A percentile compares a stretch with the other conserved stretches of the same genome.
Evolutionary conservation across 2,329 filamentous ascomycete genomes (phyloP).

Genomic region (Tolypocladium nubicola): DNA sequence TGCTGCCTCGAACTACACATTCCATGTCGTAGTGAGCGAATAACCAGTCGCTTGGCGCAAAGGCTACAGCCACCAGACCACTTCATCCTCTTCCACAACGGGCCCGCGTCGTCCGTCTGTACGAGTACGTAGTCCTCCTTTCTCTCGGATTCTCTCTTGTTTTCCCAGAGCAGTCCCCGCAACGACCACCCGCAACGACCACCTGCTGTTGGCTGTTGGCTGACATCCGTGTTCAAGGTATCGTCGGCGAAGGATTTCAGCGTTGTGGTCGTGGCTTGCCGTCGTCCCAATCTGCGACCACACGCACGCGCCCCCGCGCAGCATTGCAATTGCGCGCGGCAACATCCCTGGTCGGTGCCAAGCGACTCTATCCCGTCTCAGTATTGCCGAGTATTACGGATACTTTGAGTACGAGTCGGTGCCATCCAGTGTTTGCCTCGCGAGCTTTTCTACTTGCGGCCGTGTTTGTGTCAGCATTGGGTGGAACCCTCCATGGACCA

Average conservation of each 20-base stretch:
- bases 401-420: no score
- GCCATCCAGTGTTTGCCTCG: not conserved
- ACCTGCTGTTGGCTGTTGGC: not conserved
- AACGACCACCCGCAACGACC: not conserved
- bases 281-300: not conserved
- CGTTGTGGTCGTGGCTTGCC: not conserved
- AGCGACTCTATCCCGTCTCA: not conserved
- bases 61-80: not conserved
- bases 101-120: no score
- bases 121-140: no score
- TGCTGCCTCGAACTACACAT: not conserved
- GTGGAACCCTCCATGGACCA: not conserved
- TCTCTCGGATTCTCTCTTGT: no score
- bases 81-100: not conserved
- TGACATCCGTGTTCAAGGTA: not conserved
- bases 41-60: not conserved
- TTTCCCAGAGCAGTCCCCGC: no score
- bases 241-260: not conserved
- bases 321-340: not conserved
- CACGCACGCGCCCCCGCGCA: not conserved
- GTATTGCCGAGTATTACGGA: not conserved
- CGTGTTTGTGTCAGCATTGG: not conserved
- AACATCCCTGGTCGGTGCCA: not conserved
- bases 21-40: not conserved
- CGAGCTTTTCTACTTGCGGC: not conserved